Percentiles rank a stretch among this genome's conserved stretches.
Conservation (phyloP, 768 basidiomycete species). For the Termitomyces sp. region DNA sequence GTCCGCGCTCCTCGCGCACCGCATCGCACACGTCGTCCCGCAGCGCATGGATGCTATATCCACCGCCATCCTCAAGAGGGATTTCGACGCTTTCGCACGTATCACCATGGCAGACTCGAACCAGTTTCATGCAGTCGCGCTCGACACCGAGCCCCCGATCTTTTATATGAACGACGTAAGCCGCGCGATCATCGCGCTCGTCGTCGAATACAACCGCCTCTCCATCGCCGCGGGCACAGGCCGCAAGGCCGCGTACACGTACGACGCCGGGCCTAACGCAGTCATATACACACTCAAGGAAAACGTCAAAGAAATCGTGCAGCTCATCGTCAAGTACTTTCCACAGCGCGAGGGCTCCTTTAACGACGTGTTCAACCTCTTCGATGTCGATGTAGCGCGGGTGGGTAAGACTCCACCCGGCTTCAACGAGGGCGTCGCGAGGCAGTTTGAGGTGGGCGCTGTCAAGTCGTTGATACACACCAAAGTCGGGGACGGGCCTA, state of each 20-base stretch:
- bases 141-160: conserved; percentile 96
- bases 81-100: conserved; percentile 86
- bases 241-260: conserved; percentile 94
- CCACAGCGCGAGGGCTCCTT: conserved; percentile 69
- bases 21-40: conserved; percentile 84
- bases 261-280: conserved; percentile 97
- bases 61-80: conserved; percentile 68
- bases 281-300: conserved; percentile 87
- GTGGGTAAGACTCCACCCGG: conserved; percentile 54
- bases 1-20: conserved; percentile 79
- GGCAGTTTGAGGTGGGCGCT: conserved; percentile 65
- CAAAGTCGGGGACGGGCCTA: conserved; percentile 86
- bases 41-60: conserved; percentile 78
- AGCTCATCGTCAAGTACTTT: conserved; percentile 79
- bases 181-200: conserved; percentile 83
- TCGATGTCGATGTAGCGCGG: conserved; percentile 33
- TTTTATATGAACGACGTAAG: conserved; percentile 99
- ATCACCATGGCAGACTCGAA: conserved; percentile 98
- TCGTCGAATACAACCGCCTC: conserved; percentile 91
- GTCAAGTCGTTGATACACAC: conserved; percentile 93
- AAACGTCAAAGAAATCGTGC: conserved; percentile 74
- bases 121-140: conserved; percentile 96
- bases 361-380: conserved; percentile 70
- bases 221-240: conserved; percentile 48
- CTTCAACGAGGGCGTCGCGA: conserved; percentile 77